A percentile compares a stretch with the other conserved stretches of the same genome.
Evolutionary conservation across 257 asterid genomes (phyloP).

Genomic region (Primulina huaijiensis): DNA sequence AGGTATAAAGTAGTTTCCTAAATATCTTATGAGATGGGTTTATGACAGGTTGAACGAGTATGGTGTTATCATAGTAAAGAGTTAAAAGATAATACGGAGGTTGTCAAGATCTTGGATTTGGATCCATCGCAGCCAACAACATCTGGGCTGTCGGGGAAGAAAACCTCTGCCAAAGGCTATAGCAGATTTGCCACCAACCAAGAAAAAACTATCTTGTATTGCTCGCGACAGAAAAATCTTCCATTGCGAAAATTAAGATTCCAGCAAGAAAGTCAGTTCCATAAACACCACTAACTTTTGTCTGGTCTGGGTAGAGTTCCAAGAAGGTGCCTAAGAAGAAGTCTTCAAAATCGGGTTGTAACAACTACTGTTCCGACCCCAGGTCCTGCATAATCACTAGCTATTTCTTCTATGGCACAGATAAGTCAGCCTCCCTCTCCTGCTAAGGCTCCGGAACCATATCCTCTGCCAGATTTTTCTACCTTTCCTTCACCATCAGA

Average conservation of each 20-base stretch:
- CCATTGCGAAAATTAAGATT: constrained; percentile 17
- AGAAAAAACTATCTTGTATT: constrained; percentile 36
- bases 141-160: constrained; percentile 23
- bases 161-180: constrained; percentile 33
- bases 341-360: neutral
- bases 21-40: constrained; percentile 8
- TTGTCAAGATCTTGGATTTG: constrained; percentile 27
- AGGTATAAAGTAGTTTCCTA: neutral
- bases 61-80: constrained; percentile 45
- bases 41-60: constrained; percentile 43
- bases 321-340: constrained; percentile 58
- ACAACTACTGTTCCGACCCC: constrained; percentile 29
- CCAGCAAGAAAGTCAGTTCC: constrained; percentile 19
- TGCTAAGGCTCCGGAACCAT: constrained; percentile 26
- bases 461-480: neutral
- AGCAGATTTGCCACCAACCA: constrained; percentile 35
- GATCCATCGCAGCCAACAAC: constrained; percentile 20
- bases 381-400: constrained; percentile 28
- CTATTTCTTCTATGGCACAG: constrained; percentile 26
- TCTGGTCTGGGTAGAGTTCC: constrained; percentile 42
- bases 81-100: constrained; percentile 34
- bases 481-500: constrained; percentile 22
- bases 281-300: constrained; percentile 32
- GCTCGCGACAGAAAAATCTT: constrained; percentile 37
- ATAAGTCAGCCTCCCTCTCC: constrained; percentile 25